phyloP scores from a whole-genome alignment of 495 filamentous ascomycete species.

The Penicillium bialowiezense region DNA sequence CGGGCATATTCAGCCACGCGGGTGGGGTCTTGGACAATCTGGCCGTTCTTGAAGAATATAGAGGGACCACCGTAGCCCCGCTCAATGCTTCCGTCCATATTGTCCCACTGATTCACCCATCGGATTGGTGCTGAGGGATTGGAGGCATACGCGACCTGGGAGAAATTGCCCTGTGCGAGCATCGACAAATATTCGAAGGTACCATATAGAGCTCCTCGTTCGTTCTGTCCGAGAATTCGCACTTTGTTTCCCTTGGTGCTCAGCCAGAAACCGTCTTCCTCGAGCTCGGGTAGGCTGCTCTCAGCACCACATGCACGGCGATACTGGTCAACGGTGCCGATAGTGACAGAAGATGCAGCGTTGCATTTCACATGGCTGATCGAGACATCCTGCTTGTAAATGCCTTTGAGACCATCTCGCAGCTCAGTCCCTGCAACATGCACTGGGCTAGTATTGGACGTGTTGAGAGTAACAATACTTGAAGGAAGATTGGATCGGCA shows the following conservation, averaged over 20 bases:
- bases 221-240: conserved; percentile 63
- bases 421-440: conserved; percentile 58
- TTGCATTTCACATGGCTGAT: conserved; percentile 28
- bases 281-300: conserved; percentile 40
- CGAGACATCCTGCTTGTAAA: conserved; percentile 46
- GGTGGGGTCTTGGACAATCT: conserved; percentile 53
- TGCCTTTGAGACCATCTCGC: conserved; percentile 52
- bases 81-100: conserved; percentile 68
- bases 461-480: conserved; percentile 54
- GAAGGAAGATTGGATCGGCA: conserved; percentile 40
- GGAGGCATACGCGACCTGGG: conserved; percentile 47
- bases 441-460: conserved; percentile 50
- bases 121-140: conserved; percentile 62
- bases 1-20: conserved; percentile 63
- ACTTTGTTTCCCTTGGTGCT: conserved; percentile 41
- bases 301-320: conserved; percentile 30
- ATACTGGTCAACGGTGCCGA: conserved; percentile 58
- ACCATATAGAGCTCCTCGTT: conserved; percentile 67
- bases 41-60: conserved; percentile 63
- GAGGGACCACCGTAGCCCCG: conserved; percentile 67
- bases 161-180: conserved; percentile 60
- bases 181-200: conserved; percentile 66
- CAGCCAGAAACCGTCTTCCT: conserved; percentile 65
- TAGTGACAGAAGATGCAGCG: conserved; percentile 40
- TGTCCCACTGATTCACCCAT: conserved; percentile 76